Evolutionary conservation across 2,329 filamentous ascomycete genomes (phyloP), one percentile per base, ranked within the genome.

Genomic region (Dactylellina cionopaga): DNA sequence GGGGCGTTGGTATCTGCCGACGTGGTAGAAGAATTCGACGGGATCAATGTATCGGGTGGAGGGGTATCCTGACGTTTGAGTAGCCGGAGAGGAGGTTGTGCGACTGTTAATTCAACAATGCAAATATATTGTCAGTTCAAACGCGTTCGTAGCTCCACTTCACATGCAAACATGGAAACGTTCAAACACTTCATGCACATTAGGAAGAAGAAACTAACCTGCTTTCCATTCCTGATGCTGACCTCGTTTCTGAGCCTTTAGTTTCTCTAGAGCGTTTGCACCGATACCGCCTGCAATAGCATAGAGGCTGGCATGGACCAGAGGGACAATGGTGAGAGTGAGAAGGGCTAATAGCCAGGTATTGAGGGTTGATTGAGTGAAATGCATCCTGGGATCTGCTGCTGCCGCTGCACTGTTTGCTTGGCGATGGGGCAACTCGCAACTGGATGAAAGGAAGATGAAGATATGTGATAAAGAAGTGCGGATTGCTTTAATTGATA

Each of bases 191-290:
- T n/a, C n/a, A n/a, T n/a, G n/a, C n/a, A n/a, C n/a, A n/a, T n/a
- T 17, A 11, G 13, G 15, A 22, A 15, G 13, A 15, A 5, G 13
- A 15, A 13, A 62, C 56, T 17, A 27, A 62, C 56, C 29, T 54
- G 24, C 19, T 9, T 47, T 22, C 4, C 41, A 49, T 5, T 51
- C 22, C 27, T 46, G 35, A 17, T 71, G 66, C 51, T 71, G 49
- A 19, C 55, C 46, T 51, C 66, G 59, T 51, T 64, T 71, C 46
- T 58, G 58, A 17, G 66, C 66, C 44, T 56, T 71, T 13, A 63
- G 51, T 19, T 58, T 55, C 51, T 62, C 66, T n/a, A 71, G 43
- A 52, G 66, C 66, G 33, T 64, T 71, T 39, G 55, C 63, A 27
- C 56, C 49, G 51, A 63, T 51, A 35, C 37, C 49, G 33, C 58